These are phyloP conservation scores for Leptosphaerulina australis DNA, from an alignment of 2,329 filamentous ascomycete species.

Conservation along the genomic window DNA sequence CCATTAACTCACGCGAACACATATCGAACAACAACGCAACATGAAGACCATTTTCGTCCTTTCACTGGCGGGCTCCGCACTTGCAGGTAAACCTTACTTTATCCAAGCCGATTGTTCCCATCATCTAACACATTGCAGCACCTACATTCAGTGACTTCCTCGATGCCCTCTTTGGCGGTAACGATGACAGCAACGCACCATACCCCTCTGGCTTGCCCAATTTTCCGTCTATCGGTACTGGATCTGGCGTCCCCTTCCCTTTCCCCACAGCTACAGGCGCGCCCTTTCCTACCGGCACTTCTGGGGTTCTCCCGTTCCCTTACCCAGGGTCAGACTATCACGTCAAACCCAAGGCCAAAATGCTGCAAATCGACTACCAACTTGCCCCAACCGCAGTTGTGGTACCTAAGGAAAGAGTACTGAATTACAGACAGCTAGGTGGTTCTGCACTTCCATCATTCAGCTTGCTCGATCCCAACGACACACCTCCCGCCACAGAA, in stretches of 20 bases:
- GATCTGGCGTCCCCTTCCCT: constrained; percentile 8
- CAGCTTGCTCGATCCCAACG: constrained; percentile 17
- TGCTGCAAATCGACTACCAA: constrained; percentile 24
- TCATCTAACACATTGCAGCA: constrained; percentile 9
- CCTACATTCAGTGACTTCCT: constrained; percentile 20
- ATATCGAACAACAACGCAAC: constrained; percentile 5
- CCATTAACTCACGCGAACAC: too few relatives aligned
- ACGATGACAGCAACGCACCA: constrained; percentile 11
- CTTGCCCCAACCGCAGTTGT: constrained; percentile 18
- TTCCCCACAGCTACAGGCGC: constrained; percentile 13
- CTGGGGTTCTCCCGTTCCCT: background rate
- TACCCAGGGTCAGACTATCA: constrained; percentile 3
- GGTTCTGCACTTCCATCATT: constrained; percentile 18
- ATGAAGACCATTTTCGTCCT: constrained; percentile 34
- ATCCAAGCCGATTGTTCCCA: background rate
- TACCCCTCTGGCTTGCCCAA: constrained; percentile 7
- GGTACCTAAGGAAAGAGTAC: background rate
- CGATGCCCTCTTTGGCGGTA: constrained; percentile 22
- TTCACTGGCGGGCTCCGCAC: constrained; percentile 30
- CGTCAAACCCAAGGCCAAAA: constrained; percentile 3
- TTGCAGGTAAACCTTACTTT: constrained; percentile 21
- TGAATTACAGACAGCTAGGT: constrained; percentile 14
- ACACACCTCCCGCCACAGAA: constrained; percentile 1
- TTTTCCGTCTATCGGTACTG: constrained; percentile 7
- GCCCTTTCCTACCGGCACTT: constrained; percentile 3